Percentiles rank a stretch among this genome's conserved stretches.
These are phyloP conservation scores for Cyphellophora attinorum DNA, from an alignment of 2,329 filamentous ascomycete species.

Conservation along the genomic window DNA sequence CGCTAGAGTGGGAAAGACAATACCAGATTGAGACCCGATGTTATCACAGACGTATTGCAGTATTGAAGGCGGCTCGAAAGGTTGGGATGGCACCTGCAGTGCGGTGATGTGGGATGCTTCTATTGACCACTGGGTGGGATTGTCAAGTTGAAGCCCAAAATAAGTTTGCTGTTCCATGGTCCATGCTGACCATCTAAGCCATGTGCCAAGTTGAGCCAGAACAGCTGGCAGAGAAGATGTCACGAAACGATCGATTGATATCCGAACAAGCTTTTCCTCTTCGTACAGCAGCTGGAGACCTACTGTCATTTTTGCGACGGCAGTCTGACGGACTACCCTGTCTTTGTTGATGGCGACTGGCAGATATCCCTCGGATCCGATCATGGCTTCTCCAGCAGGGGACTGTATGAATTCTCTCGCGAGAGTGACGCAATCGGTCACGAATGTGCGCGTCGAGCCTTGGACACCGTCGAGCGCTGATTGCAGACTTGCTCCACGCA, in stretches of 20 bases:
- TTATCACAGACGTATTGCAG: constrained; percentile 49
- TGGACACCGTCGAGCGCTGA: neutral
- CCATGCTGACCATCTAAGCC: constrained; percentile 69
- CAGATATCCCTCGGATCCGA: constrained; percentile 52
- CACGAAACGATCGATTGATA: constrained; percentile 35
- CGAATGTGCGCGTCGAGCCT: constrained; percentile 23
- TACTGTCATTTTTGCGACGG: constrained; percentile 59
- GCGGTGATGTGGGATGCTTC: constrained; percentile 40
- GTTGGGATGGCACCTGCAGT: constrained; percentile 37
- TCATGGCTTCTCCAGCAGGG: constrained; percentile 44
- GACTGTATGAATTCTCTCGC: constrained; percentile 59
- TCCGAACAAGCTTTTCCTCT: constrained; percentile 71
- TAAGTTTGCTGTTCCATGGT: constrained; percentile 40
- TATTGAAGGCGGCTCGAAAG: constrained; percentile 50
- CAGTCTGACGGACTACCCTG: constrained; percentile 48
- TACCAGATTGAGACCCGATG: constrained; percentile 15
- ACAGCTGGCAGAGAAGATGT: constrained; percentile 56
- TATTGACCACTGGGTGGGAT: constrained; percentile 44
- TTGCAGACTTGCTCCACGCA: too few species aligned
- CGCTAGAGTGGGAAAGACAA: constrained; percentile 33
- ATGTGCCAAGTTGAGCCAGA: constrained; percentile 68
- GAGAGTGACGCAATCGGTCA: constrained; percentile 42
- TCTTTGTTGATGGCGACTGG: constrained; percentile 50
- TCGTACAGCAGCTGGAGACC: constrained; percentile 80
- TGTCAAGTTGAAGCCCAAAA: constrained; percentile 52